Base-by-base conservation (phyloP, 139 green algal genomes). In the Pleodorina starrii region DNA sequence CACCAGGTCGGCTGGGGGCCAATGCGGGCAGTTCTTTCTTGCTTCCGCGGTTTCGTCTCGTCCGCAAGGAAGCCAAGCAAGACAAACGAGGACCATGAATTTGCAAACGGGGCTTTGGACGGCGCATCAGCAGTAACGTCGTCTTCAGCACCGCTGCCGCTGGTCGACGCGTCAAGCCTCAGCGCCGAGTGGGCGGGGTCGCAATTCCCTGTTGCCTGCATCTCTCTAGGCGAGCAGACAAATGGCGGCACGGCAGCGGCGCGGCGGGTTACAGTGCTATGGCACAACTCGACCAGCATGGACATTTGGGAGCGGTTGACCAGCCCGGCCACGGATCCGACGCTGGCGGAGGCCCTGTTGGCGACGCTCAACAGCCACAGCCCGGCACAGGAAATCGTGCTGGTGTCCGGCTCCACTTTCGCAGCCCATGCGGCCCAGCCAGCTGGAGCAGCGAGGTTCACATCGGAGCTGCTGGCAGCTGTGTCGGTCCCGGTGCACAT, bases 201-300 rank as follows among this genome's bases (percentile, higher is more conserved):
- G 32, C 72, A 80, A 40, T 80, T 80, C 35, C 72, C 72, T 80
- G 72, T 80, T 12, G 72, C 72, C 72, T 80, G 72, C 72, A 54
- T 80, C 19, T n/a, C 42, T 12, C 40, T 80, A 10, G 40, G 21
- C 7, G 40, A 57, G 12, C 72, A 80, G 27, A 7, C 5, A 5
- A 36, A 57, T 40, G 42, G 40, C 36, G 48, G 69, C 69, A 17
- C 32, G 36, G 7, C 19, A 27, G 36, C 5, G 9, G n/a, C 23
- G 11, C 40, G 21, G 25, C 72, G 27, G 40, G 23, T 54, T 36
- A 80, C 72, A 59, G 72, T 80, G 2, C 42, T 80, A 12, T 80
- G 72, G 72, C 40, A 54, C 72, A 80, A 80, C 42, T 38, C 40
- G 14, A 51, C 42, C 21, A 43, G 72, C 43, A 11, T 54, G 43